Percentiles rank a stretch among this genome's conserved stretches.
Conservation (phyloP, 2,329 filamentous ascomycete species). For the Stachybotrys echinatus region DNA sequence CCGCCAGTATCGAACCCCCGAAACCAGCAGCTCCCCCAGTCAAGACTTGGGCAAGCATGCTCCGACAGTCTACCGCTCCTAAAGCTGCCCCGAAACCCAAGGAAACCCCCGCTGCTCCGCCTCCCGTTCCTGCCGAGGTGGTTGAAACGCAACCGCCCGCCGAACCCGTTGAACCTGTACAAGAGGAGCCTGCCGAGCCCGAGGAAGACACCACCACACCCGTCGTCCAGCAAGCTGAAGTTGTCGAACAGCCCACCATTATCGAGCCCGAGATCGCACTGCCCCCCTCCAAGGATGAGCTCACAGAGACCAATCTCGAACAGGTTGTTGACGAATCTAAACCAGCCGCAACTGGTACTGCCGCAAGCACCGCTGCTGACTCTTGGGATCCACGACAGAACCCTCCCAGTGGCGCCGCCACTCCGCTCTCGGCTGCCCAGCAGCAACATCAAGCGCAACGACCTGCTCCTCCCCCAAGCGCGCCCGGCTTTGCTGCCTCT, state of each 20-base stretch:
- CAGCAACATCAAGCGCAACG: conserved; percentile 51
- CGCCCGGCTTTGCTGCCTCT: conserved; percentile 64
- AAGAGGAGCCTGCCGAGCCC: conserved; percentile 29
- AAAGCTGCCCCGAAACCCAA: conserved; percentile 55
- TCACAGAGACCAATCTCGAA: conserved; percentile 90
- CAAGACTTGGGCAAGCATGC: conserved; percentile 74
- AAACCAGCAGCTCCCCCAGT: conserved; percentile 32
- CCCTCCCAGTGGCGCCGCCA: conserved; percentile 55
- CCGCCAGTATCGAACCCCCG: conserved; percentile 29
- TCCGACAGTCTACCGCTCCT: conserved; percentile 52
- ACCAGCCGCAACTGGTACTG: conserved; percentile 73
- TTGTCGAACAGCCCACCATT: conserved; percentile 15
- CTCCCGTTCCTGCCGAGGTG: conserved; percentile 15
- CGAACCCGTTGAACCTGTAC: conserved; percentile 27
- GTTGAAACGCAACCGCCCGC: conserved; percentile 29
- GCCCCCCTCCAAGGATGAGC: conserved; percentile 69
- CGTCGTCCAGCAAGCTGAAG: conserved; percentile 23
- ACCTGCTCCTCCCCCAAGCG: conserved; percentile 40
- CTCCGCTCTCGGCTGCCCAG: conserved; percentile 60
- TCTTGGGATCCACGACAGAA: conserved; percentile 68
- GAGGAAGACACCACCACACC: conserved; percentile 26
- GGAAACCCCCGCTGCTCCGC: conserved; percentile 39
- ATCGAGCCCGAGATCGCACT: conserved; percentile 51
- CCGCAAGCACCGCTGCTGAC: conserved; percentile 83
- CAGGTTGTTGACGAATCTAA: conserved; percentile 78